These are phyloP conservation scores for Cercophora scortea DNA, from an alignment of 495 filamentous ascomycete genomes.

Conservation along the genomic window DNA sequence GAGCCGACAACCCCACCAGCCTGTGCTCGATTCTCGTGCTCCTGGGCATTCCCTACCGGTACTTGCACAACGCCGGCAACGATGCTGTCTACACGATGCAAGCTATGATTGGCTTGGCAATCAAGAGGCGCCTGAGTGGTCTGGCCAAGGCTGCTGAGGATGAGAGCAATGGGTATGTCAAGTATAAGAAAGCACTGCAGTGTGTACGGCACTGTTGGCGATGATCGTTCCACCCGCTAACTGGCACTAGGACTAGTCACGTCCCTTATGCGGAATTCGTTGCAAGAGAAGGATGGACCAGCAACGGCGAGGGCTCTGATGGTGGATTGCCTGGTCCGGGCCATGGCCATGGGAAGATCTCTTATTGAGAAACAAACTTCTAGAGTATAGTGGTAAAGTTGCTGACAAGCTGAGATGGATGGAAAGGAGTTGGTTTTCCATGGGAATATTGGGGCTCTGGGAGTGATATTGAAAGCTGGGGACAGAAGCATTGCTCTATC, in stretches of 20 bases:
- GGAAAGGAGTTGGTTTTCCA: too few relatives aligned
- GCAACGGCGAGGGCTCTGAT: conserved; percentile 21
- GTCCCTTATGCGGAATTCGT: conserved; percentile 8
- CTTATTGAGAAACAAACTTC: too few relatives aligned
- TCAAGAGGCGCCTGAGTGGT: conserved; percentile 28
- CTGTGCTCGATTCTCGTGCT: conserved; percentile 55
- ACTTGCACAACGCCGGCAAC: conserved; percentile 91
- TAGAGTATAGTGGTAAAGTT: too few relatives aligned
- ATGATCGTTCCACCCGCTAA: not conserved
- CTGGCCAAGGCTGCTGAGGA: not conserved
- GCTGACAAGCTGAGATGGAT: too few relatives aligned
- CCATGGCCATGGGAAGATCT: too few relatives aligned
- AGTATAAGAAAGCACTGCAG: too few relatives aligned
- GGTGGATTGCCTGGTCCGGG: conserved; percentile 8
- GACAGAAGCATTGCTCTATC: too few relatives aligned
- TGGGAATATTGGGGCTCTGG: too few relatives aligned
- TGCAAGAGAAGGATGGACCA: conserved; percentile 17
- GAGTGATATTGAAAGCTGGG: too few relatives aligned
- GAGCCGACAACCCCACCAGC: conserved; percentile 39
- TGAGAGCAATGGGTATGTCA: conserved; percentile 1
- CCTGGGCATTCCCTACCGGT: conserved; percentile 51
- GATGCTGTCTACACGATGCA: conserved; percentile 81
- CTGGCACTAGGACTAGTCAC: not conserved
- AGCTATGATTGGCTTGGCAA: conserved; percentile 60
- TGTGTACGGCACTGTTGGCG: too few relatives aligned